These are phyloP conservation scores for Patellifolia procumbens DNA, from an alignment of 179 eudicot species.

Conservation along the genomic window DNA sequence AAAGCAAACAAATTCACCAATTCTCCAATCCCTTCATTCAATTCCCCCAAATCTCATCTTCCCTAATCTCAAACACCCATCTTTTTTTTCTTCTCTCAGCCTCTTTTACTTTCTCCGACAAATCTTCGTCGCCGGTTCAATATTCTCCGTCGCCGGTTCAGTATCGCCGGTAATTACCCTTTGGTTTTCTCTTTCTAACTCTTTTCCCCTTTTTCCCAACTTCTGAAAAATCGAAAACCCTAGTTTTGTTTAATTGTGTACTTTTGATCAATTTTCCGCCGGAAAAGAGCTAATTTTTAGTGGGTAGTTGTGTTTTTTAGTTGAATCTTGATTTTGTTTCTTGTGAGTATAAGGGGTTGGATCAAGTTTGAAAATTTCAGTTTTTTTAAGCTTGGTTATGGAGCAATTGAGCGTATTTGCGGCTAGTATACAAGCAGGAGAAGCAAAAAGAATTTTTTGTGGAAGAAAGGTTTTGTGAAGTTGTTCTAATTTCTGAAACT, in stretches of 20 bases:
- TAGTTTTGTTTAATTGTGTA: not conserved
- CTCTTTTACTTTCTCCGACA: too few relatives aligned
- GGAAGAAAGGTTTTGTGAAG: conserved; percentile 22
- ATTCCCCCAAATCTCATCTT: too few relatives aligned
- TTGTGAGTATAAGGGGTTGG: not conserved
- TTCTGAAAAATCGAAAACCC: conserved; percentile 13
- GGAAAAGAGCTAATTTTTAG: not conserved
- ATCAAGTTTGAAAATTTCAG: conserved; percentile 20
- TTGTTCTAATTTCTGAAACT: not conserved
- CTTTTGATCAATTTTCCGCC: not conserved
- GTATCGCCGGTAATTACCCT: too few relatives aligned
- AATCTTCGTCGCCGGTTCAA: too few relatives aligned
- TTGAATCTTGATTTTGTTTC: not conserved
- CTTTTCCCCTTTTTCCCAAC: not conserved
- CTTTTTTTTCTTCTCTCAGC: too few relatives aligned
- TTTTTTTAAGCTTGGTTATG: conserved; percentile 19
- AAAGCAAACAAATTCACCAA: too few relatives aligned
- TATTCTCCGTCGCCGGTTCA: too few relatives aligned
- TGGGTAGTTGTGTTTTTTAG: not conserved
- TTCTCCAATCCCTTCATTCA: too few relatives aligned
- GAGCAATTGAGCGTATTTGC: conserved; percentile 10
- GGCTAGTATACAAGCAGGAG: not conserved
- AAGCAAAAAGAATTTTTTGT: not conserved
- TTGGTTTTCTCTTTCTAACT: too few relatives aligned
- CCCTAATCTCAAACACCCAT: too few relatives aligned